phyloP scores from a whole-genome alignment of 78 protist genomes.

The Planoprotostelium fungivorum region DNA sequence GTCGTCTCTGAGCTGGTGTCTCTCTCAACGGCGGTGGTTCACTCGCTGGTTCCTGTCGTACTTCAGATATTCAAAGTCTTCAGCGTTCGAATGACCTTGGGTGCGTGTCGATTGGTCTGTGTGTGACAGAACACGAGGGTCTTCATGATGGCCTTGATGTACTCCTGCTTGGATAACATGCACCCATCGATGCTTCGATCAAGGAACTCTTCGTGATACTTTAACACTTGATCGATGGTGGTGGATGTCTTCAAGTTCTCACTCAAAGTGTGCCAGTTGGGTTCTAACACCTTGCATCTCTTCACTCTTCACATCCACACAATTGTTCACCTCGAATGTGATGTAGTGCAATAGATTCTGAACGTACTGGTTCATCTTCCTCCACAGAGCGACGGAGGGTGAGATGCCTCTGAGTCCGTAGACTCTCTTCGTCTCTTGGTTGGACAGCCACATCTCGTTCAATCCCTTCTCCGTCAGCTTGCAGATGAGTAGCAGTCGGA shows the following conservation, averaged over 20 bases:
- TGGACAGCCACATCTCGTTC: constrained; percentile 49
- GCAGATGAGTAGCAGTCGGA: constrained; percentile 77
- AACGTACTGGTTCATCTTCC: constrained; percentile 79
- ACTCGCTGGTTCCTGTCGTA: no score
- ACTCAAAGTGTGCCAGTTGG: constrained; percentile 65
- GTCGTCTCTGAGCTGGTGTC: no score
- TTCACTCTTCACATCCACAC: not conserved
- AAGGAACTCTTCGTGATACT: constrained; percentile 30
- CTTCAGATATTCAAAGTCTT: no score
- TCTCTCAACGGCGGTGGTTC: no score
- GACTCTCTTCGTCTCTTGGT: constrained; percentile 18
- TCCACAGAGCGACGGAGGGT: constrained; percentile 21
- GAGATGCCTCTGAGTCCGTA: not conserved
- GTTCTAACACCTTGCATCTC: constrained; percentile 53
- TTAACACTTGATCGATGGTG: constrained; percentile 40
- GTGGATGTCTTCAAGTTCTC: not conserved
- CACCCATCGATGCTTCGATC: constrained; percentile 32
- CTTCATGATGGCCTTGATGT: constrained; percentile 7
- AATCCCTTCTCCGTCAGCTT: constrained; percentile 71
- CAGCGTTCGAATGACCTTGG: no score
- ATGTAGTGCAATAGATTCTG: constrained; percentile 69
- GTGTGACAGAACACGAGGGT: no score
- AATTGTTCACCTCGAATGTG: constrained; percentile 64
- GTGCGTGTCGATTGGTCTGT: no score
- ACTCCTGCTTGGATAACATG: constrained; percentile 26